A percentile compares a stretch with the other conserved stretches of the same genome.
Conservation (phyloP, 1,284 basidiomycete species). For the Taiwanofungus camphoratus region DNA sequence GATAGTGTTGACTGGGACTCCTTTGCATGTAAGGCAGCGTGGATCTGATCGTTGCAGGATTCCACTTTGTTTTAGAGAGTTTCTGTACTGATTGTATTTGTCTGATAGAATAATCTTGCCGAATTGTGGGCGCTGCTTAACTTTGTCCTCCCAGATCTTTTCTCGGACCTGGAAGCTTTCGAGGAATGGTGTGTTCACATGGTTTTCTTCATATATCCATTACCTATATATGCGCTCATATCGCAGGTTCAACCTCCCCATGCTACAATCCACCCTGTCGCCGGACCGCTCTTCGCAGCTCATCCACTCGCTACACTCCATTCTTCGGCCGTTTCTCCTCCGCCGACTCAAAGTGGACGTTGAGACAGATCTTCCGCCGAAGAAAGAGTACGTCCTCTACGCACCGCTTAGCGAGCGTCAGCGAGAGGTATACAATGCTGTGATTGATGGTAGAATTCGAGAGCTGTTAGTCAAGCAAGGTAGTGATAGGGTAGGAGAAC, state of each 20-base stretch:
- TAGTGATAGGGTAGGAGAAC: conserved; percentile 15
- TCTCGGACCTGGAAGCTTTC: conserved; percentile 85
- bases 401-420: conserved; percentile 83
- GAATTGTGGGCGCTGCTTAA: conserved; percentile 96
- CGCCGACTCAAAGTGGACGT: conserved; percentile 91
- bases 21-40: conserved; percentile 68
- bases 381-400: conserved; percentile 95
- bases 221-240: not conserved
- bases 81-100: not conserved
- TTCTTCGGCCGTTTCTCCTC: conserved; percentile 94
- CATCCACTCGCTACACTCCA: conserved; percentile 80
- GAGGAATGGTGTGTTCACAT: conserved; percentile 72
- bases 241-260: conserved; percentile 67
- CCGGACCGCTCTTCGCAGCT: conserved; percentile 60
- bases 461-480: conserved; percentile 24
- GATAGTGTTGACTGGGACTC: conserved; percentile 92
- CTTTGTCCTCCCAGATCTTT: conserved; percentile 91
- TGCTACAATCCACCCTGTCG: conserved; percentile 52
- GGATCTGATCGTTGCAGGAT: too few relatives aligned
- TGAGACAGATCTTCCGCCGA: conserved; percentile 77
- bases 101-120: conserved; percentile 74
- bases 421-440: conserved; percentile 79
- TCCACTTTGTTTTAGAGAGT: too few relatives aligned
- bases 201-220: conserved; percentile 4
- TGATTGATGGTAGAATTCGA: conserved; percentile 64